Evolutionary conservation across 2,329 filamentous ascomycete species (phyloP), one percentile per base, ranked within the genome.

Genomic region (Bipolaris victoriae): DNA sequence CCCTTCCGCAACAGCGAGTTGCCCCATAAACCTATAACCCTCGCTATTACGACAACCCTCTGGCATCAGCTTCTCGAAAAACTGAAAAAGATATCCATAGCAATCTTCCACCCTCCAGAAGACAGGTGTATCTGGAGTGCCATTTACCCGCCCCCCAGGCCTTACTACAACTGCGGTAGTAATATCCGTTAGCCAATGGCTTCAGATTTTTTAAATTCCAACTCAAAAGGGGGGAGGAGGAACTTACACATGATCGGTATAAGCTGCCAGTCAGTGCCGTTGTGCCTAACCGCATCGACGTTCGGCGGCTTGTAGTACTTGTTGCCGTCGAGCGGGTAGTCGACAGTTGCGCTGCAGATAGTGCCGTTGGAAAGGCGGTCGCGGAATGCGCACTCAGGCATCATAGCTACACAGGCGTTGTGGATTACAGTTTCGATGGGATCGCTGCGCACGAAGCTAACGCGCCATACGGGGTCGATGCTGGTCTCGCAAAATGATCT

Each of bases 401-500:
- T 67, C 62, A 73, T 70, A 16, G 61, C 66, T 15, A 63, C 67
- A 41, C 70, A 73, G 39, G 68, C 70, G 39, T 70, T 45, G 33
- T 69, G 61, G 24, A 71, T 40, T 5, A 70, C 59, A 3, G 55
- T 57, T 16, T 65, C 57, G 7, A 67, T 44, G 39, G 66, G 64
- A 7, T 67, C 62, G 10, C 64, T 67, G 7, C 61, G 57, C 47
- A 59, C 49, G 31, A 70, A 64, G 49, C 62, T 60, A 16, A 72
- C 60, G 40, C 57, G 61, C 37, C 68, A 66, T 44, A 64, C 62
- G 20, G 62, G 24, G 7, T 7, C 24, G 24, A 7, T 60, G 7
- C 46, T 44, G n/a, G 43, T 52, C 40, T 69, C 60, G 62, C 70
- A 73, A 15, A 55, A 56, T 11, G 55, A 48, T 15, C 41, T 49